Evolutionary conservation across 208 protist genomes (phyloP), one percentile per base, ranked within the genome.

Genomic region (Crithidia sp.): DNA sequence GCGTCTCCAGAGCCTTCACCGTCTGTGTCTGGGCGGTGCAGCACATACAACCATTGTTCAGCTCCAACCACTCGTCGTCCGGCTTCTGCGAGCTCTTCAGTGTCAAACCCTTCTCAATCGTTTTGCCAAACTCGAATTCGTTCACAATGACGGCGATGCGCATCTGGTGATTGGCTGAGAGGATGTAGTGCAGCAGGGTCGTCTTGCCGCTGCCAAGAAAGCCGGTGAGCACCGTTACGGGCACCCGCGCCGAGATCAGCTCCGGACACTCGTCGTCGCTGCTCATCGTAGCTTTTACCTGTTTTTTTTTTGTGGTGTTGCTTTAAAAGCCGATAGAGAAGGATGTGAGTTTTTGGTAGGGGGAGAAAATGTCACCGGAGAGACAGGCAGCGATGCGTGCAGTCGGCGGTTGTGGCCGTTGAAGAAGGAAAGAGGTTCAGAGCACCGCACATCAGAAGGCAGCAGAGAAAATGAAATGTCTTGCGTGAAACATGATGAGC

Each of bases 31-130:
- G 95, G 7, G 97, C 93, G 3, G 92, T 97, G 86, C 97, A 99
- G 76, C 96, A 98, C 76, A 98, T 94, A 83, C 96, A 98, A 7
- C 98, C 98, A 70, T 99, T 99, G 52, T 90, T 90, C 50, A 98
- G 79, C 84, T 99, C 97, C 16, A 99, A 67, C 91, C 95, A 98
- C 82, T 99, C 96, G 62, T 98, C 95, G 63, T 97, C 97, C 28
- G 86, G 71, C 73, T 98, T 96, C 56, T 97, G 88, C 4, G 93
- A 94, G 71, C 89, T 95, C 53, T 93, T 96, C 40, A 98, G 66
- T 5, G 92, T 89, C 39, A 98, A 71, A n/a, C 88, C 89, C 73
- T 97, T 95, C 72, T 98, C 92, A 67, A 98, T 96, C 2, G 88
- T 88, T 74, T 89, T 93, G 60, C 93, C 93, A 73, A 96, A 95